These are phyloP conservation scores for Ophiocordyceps sinensis DNA, from an alignment of 2,329 filamentous ascomycete species.

Conservation along the genomic window DNA sequence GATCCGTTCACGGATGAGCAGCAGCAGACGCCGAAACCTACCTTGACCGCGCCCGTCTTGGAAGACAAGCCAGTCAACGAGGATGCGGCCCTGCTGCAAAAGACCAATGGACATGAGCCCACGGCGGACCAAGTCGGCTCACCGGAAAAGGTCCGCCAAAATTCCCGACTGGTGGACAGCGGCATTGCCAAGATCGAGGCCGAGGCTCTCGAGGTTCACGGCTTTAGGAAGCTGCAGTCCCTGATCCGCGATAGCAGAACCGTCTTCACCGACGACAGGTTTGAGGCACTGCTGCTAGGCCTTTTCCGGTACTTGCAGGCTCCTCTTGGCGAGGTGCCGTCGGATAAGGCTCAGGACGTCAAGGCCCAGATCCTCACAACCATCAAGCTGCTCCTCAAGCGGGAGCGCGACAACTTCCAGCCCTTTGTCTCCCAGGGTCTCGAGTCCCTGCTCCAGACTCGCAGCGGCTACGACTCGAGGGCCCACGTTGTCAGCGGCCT, in stretches of 20 bases:
- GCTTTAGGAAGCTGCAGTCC: constrained; percentile 65
- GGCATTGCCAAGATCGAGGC: constrained; percentile 60
- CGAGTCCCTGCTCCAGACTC: constrained; percentile 49
- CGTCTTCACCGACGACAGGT: constrained; percentile 51
- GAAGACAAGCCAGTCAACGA: constrained; percentile 48
- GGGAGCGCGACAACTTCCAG: constrained; percentile 50
- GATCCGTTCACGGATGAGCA: constrained; percentile 39
- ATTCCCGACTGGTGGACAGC: constrained; percentile 51
- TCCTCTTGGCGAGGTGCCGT: constrained; percentile 34
- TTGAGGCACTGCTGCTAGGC: constrained; percentile 50
- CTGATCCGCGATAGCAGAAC: constrained; percentile 54
- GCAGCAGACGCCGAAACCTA: constrained; percentile 29
- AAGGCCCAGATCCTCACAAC: constrained; percentile 63
- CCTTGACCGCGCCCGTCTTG: constrained; percentile 34
- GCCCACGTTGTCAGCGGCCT: constrained; percentile 62
- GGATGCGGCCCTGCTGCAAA: constrained; percentile 23
- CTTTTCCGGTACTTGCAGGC: constrained; percentile 61
- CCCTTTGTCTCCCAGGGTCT: constrained; percentile 55
- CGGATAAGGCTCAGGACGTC: constrained; percentile 55
- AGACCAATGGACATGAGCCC: constrained; percentile 9
- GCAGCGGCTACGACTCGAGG: constrained; percentile 51
- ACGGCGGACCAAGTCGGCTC: constrained; percentile 10
- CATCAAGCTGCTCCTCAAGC: constrained; percentile 56
- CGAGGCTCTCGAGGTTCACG: constrained; percentile 63
- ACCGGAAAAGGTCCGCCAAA: constrained; percentile 40